Percentiles rank a stretch among this genome's conserved stretches.
Conservation (phyloP, 305 asterid species). For the Solanum hybrid region DNA sequence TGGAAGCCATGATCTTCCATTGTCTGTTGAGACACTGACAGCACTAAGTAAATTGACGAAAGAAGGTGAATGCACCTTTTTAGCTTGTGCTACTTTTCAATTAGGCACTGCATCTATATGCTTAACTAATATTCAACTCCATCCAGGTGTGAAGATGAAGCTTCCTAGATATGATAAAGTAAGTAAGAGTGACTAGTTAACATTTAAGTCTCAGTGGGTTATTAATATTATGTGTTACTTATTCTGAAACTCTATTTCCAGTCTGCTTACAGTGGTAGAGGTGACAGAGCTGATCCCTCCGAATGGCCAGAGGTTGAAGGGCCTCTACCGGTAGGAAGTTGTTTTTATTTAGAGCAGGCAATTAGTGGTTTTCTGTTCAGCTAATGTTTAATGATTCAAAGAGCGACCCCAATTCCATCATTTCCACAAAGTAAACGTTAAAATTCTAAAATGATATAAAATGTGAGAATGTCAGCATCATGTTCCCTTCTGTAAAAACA, state of each 20-base stretch:
- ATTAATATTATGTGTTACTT: slow-evolving; percentile 15
- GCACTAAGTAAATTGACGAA: slow-evolving; percentile 55
- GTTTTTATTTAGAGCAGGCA: not conserved
- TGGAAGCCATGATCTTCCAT: slow-evolving; percentile 94
- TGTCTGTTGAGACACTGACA: slow-evolving; percentile 68
- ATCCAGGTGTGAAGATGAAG: slow-evolving; percentile 73
- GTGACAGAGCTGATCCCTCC: slow-evolving; percentile 88
- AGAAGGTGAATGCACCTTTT: slow-evolving; percentile 48
- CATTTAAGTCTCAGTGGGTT: slow-evolving; percentile 11
- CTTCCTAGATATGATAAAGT: slow-evolving; percentile 92
- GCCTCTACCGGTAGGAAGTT: slow-evolving; percentile 61
- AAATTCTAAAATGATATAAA: not conserved
- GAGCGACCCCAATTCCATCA: not conserved
- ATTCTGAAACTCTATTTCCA: slow-evolving; percentile 27
- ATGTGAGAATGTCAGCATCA: not conserved
- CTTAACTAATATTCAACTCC: slow-evolving; percentile 10
- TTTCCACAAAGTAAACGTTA: not conserved
- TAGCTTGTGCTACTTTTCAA: not conserved
- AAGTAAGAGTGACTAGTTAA: slow-evolving; percentile 12
- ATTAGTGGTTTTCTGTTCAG: not conserved
- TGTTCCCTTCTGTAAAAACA: not conserved
- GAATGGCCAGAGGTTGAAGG: slow-evolving; percentile 96
- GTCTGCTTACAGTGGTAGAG: slow-evolving; percentile 89
- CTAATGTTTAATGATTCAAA: not conserved
- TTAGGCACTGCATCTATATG: not conserved